These are phyloP conservation scores for Dictyostelium firmibasis DNA, from an alignment of 78 protist species.

Conservation along the genomic window DNA sequence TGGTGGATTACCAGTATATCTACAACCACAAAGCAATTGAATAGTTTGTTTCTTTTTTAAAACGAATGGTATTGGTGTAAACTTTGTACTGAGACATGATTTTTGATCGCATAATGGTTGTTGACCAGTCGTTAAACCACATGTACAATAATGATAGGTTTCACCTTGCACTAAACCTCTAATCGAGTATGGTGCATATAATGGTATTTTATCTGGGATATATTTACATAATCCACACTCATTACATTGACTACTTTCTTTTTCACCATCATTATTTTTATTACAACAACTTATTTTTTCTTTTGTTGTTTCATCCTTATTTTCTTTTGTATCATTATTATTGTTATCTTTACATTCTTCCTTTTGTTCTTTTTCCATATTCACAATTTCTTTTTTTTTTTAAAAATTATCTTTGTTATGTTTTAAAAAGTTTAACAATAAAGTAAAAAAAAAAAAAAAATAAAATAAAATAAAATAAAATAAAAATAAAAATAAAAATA, in stretches of 20 bases:
- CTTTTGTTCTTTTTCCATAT: neutral
- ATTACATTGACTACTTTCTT: conserved; percentile 3
- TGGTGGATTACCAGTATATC: conserved; percentile 39
- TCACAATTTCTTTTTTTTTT: neutral
- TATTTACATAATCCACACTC: conserved; percentile 52
- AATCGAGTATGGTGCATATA: conserved; percentile 49
- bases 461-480: too few relatives aligned
- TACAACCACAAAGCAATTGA: conserved; percentile 58
- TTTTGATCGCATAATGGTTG: conserved; percentile 68
- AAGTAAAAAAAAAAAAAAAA: too few relatives aligned
- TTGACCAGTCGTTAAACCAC: conserved; percentile 45
- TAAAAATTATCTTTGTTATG: neutral
- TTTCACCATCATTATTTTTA: neutral
- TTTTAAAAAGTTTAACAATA: too few relatives aligned
- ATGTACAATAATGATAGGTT: conserved; percentile 44
- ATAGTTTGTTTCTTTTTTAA: conserved; percentile 26
- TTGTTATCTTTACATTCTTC: neutral
- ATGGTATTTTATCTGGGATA: conserved; percentile 48
- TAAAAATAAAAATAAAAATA: too few relatives aligned
- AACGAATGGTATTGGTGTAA: conserved; percentile 21
- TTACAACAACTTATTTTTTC: neutral
- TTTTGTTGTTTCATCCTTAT: neutral
- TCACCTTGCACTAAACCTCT: conserved; percentile 21
- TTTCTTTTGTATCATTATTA: neutral
- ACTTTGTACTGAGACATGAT: conserved; percentile 24